Evolutionary conservation across 2,329 filamentous ascomycete species (phyloP).

Genomic region (Westerdykella sp.): DNA sequence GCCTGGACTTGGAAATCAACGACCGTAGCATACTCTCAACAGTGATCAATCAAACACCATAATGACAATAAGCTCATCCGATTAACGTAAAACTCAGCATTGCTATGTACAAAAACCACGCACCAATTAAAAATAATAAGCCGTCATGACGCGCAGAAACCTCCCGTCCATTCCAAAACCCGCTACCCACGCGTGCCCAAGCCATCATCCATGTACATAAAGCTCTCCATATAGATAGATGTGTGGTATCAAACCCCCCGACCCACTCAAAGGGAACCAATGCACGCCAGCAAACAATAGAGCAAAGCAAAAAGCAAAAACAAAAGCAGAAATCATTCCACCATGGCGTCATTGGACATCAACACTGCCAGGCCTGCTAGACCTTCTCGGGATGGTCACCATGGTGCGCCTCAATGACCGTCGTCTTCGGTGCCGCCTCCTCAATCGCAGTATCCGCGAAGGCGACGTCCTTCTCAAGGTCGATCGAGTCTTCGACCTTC

Average conservation of each 20-base stretch:
- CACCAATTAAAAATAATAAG: no score
- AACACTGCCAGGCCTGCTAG: conserved; percentile 9
- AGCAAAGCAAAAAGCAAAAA: no score
- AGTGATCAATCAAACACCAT: no score
- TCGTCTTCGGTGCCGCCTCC: conserved; percentile 51
- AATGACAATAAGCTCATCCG: no score
- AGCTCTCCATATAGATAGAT: background rate
- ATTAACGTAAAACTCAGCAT: no score
- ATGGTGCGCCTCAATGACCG: conserved; percentile 4
- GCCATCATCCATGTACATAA: background rate
- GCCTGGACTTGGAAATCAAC: no score
- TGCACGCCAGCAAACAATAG: no score
- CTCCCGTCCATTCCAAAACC: background rate
- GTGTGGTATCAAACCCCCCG: conserved; percentile 2
- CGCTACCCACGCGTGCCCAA: background rate
- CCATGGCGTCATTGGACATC: background rate
- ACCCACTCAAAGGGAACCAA: conserved; percentile 7
- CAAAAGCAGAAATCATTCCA: background rate
- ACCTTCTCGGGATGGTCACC: conserved; percentile 20
- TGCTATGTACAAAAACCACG: no score
- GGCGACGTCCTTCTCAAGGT: conserved; percentile 72
- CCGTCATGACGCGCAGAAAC: no score
- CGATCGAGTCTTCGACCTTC: conserved; percentile 76
- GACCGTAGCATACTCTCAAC: no score
- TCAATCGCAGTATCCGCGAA: conserved; percentile 77